Evolutionary conservation across 2,329 filamentous ascomycete genomes (phyloP), one percentile per base, ranked within the genome.

Genomic region (Aspergillus neoniger): DNA sequence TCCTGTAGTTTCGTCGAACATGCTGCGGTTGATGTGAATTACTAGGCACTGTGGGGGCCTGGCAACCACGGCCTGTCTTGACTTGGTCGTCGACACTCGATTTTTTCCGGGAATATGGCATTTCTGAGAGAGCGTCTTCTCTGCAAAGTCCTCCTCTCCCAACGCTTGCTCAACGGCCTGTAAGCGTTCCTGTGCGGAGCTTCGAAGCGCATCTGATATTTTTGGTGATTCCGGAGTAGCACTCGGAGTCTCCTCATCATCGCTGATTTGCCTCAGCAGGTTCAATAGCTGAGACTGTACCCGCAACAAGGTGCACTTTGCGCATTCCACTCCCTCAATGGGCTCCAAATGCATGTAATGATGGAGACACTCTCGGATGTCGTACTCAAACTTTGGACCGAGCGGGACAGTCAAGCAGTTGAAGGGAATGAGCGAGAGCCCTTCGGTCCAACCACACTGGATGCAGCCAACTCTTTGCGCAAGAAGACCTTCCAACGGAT

Each of bases 401-500:
- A 98, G 85, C 38, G 89, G 92, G 0, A 98, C 85, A 0, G 94
- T 97, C 50, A 98, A 80, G 70, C 92, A 97, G 72, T 95, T 97
- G 81, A 98, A 98, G 0, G 92, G 92, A 19, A 92, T 96, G 78
- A 98, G 86, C 1, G 91, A 92, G 14, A 97, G 82, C 1, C 93
- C 93, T 69, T 96, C 92, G 0, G 91, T 92, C 76, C 91, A 90
- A 7, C 92, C 91, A 72, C 95, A 99, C 49, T 83, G 82, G 58
- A 91, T 88, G 74, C 95, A 99, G 0, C 91, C 91, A 1, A 98
- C 92, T 41, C 92, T 85, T 76, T 98, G 94, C 1, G 93, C 94
- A 8, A 92, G 83, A 19, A 96, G 80, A 0, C 95, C 95, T 73
- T 98, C 92, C 1, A 98, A 80, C 0, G 95, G 95, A 67, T 95